A percentile compares a stretch with the other conserved stretches of the same genome.
Evolutionary conservation across 768 basidiomycete genomes (phyloP).

Genomic region (Termitomyces sp.): DNA sequence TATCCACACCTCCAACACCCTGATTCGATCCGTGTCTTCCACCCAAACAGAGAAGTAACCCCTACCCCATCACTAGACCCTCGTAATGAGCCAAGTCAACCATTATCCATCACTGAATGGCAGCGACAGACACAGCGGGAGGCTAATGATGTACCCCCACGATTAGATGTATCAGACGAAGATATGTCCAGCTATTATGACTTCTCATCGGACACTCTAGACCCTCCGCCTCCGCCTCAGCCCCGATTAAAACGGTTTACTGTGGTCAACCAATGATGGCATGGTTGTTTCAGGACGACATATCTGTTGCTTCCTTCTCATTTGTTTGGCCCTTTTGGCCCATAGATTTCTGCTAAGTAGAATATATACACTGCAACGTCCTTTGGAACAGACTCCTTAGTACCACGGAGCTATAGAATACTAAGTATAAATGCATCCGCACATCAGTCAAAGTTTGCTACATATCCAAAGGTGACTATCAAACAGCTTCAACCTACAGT

Average conservation of each 20-base stretch:
- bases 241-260: constrained; percentile 24
- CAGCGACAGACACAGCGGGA: constrained; percentile 23
- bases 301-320: not conserved
- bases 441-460: not conserved
- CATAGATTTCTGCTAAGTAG: not conserved
- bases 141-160: constrained; percentile 17
- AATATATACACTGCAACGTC: not conserved
- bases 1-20: constrained; percentile 10
- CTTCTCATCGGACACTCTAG: constrained; percentile 18
- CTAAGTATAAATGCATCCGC: not conserved
- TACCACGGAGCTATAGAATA: not conserved
- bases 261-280: constrained; percentile 25
- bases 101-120: constrained; percentile 24
- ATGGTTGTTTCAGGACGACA: not conserved
- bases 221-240: constrained; percentile 15
- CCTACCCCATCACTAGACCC: constrained; percentile 9
- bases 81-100: constrained; percentile 9
- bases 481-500: not conserved
- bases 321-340: not conserved
- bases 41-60: constrained; percentile 10
- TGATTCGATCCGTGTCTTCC: constrained; percentile 7
- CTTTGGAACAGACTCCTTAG: not conserved
- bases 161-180: constrained; percentile 23
- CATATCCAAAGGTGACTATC: not conserved
- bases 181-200: constrained; percentile 29